phyloP scores from a whole-genome alignment of 2,329 filamentous ascomycete genomes.

The Bipolaris cookei region DNA sequence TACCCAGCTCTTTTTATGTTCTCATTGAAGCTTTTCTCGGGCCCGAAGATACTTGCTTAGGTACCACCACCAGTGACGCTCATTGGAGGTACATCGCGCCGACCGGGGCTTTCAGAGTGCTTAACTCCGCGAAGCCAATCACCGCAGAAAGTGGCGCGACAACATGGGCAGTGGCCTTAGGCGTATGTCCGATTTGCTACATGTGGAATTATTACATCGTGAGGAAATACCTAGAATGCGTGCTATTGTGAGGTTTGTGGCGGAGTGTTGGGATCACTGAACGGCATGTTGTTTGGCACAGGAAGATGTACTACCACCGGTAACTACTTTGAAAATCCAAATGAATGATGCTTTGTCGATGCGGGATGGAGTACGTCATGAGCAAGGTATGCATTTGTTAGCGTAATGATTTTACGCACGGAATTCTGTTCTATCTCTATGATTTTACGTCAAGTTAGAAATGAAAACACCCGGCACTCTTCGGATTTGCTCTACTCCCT shows the following conservation, averaged over 20 bases:
- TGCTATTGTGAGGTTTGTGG: not conserved
- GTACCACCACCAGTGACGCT: constrained; percentile 9
- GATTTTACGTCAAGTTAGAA: not conserved
- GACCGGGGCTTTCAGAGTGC: not conserved
- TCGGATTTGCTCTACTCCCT: not conserved
- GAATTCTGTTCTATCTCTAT: not conserved
- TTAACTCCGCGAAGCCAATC: constrained; percentile 13
- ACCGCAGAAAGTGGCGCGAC: not conserved
- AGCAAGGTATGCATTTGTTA: not conserved
- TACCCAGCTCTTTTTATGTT: constrained; percentile 2
- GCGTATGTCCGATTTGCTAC: not conserved
- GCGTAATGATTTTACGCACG: not conserved
- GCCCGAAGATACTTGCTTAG: constrained; percentile 5
- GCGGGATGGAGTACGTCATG: not conserved
- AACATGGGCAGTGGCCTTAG: not conserved
- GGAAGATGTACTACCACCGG: not conserved
- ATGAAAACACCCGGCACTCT: not conserved
- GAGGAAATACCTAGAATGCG: not conserved
- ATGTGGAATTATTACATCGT: too few species aligned
- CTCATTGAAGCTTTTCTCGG: not conserved
- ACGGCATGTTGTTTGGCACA: not conserved
- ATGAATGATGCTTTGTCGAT: not conserved
- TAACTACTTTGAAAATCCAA: not conserved
- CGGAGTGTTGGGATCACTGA: not conserved
- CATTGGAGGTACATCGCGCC: not conserved